These are phyloP conservation scores for Phoma sp. DNA, from an alignment of 2,329 filamentous ascomycete genomes.

Conservation along the genomic window DNA sequence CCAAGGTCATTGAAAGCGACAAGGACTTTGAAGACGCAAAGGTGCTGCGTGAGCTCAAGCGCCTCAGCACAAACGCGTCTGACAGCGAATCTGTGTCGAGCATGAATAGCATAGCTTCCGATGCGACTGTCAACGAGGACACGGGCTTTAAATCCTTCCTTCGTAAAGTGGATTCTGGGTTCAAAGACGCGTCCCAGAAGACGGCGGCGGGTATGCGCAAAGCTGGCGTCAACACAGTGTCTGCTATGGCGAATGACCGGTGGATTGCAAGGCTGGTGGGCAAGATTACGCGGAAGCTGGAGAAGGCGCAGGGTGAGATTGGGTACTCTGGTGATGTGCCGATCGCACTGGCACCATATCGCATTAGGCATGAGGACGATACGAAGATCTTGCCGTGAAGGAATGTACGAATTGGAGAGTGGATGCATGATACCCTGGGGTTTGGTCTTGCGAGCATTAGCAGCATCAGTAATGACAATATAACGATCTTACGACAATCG, in stretches of 20 bases:
- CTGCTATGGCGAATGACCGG: slow-evolving; percentile 59
- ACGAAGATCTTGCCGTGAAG: slow-evolving; percentile 47
- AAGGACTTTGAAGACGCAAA: slow-evolving; percentile 53
- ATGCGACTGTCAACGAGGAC: slow-evolving; percentile 26
- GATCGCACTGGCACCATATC: slow-evolving; percentile 51
- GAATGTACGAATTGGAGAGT: not conserved
- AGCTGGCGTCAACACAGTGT: slow-evolving; percentile 51
- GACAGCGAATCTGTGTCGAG: slow-evolving; percentile 23
- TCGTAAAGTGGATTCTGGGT: slow-evolving; percentile 33
- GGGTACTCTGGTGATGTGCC: slow-evolving; percentile 60
- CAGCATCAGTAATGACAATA: not conserved
- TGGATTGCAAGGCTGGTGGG: slow-evolving; percentile 64
- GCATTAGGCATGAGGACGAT: slow-evolving; percentile 42
- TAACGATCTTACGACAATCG: not conserved
- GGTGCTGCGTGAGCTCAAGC: slow-evolving; percentile 36
- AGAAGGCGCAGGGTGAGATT: slow-evolving; percentile 58
- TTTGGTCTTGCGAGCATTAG: slow-evolving; percentile 2
- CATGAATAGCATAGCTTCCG: slow-evolving; percentile 31
- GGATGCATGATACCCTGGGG: slow-evolving; percentile 21
- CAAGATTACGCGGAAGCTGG: slow-evolving; percentile 58
- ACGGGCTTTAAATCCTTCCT: slow-evolving; percentile 36
- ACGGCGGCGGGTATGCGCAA: slow-evolving; percentile 58
- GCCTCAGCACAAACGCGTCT: slow-evolving; percentile 32
- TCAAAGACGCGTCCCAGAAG: slow-evolving; percentile 43
- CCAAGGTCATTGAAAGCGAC: slow-evolving; percentile 63